Evolutionary conservation across 1,284 basidiomycete species (phyloP).

Genomic region (Apiotrichum akiyoshidainum): DNA sequence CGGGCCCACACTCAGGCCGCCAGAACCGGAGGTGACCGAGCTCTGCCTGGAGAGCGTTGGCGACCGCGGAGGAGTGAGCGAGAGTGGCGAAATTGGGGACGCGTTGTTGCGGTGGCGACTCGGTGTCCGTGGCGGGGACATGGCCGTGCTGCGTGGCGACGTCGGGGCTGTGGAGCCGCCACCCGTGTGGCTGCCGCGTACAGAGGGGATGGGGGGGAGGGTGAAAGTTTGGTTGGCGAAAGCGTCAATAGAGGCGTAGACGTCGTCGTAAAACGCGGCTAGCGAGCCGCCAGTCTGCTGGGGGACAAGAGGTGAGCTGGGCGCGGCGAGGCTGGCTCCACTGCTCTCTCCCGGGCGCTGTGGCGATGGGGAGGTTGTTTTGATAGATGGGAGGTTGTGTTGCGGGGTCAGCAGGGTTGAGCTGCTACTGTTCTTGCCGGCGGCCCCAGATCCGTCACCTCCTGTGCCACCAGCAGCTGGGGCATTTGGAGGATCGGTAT

Average conservation of each 20-base stretch:
- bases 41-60: not conserved
- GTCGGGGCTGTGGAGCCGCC: not conserved
- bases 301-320: conserved; percentile 7
- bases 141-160: not conserved
- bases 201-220: conserved; percentile 5
- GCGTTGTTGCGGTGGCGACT: not conserved
- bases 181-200: conserved; percentile 1
- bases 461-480: conserved; percentile 5
- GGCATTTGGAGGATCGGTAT: not conserved
- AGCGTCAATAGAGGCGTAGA: conserved; percentile 39
- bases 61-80: not conserved
- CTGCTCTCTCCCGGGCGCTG: conserved; percentile 15
- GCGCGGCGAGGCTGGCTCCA: conserved; percentile 5
- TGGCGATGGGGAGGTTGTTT: conserved; percentile 43
- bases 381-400: conserved; percentile 22
- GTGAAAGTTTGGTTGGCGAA: conserved; percentile 24
- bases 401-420: conserved; percentile 14
- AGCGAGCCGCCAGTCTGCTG: conserved; percentile 14
- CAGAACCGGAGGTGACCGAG: not conserved
- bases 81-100: not conserved
- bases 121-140: conserved; percentile 1
- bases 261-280: conserved; percentile 33
- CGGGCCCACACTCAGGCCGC: not conserved
- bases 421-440: not conserved
- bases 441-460: not conserved